phyloP scores from a whole-genome alignment of 805 yeast genomes.

The Lipomyces spencermartinsiae region DNA sequence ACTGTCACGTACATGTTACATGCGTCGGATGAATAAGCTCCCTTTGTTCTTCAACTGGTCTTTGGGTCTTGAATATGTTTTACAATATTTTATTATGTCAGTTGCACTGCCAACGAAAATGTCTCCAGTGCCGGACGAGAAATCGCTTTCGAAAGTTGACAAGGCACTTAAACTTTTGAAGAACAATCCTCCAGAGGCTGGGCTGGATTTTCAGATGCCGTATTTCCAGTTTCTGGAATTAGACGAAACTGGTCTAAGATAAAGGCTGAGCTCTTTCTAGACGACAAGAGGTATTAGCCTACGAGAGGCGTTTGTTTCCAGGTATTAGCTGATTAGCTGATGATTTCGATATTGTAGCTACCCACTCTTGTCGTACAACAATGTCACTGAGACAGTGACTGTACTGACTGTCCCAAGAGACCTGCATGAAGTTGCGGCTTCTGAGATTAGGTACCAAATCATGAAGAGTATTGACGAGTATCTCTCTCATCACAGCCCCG shows the following conservation, averaged over 20 bases:
- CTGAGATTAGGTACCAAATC: background rate
- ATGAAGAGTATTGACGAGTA: background rate
- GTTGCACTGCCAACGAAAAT: no score
- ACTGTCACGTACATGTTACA: no score
- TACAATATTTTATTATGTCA: no score
- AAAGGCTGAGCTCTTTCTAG: background rate
- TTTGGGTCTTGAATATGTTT: no score
- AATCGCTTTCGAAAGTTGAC: no score
- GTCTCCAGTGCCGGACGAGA: no score
- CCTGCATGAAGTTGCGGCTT: conserved; percentile 4
- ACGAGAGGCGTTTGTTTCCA: no score
- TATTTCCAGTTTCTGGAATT: background rate
- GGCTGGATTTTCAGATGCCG: background rate
- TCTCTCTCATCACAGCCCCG: background rate
- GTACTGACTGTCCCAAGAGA: background rate
- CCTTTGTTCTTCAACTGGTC: no score
- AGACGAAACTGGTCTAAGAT: background rate
- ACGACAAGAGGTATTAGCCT: background rate
- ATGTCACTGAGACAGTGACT: background rate
- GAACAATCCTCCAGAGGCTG: background rate
- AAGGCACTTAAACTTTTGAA: no score
- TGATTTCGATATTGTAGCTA: no score
- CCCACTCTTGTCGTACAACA: background rate
- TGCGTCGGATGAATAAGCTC: no score
- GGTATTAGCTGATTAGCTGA: no score